Evolutionary conservation across 768 basidiomycete species (phyloP), one percentile per base, ranked within the genome.

Genomic region (Russula emetica): DNA sequence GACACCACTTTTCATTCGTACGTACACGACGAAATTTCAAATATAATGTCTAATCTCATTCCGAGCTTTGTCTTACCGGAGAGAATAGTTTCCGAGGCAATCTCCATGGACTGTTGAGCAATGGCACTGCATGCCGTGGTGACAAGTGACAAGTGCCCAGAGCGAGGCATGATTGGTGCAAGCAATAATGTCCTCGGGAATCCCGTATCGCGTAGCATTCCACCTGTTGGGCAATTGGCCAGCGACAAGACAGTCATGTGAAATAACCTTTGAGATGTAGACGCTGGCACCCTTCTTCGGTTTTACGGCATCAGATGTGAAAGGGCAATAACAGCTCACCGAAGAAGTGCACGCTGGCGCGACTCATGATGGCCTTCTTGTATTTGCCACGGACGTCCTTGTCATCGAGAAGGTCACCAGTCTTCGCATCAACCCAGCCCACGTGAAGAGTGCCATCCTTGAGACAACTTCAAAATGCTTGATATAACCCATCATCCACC

Each of bases 401-500:
- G 78, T 98, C 97, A 72, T 98, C 96, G 40, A 99, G 88, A 8
- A 97, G 94, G 67, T 98, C 95, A 50, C 79, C 83, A 16, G 89
- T 85, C 81, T 97, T 96, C 72, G 87, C 85, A 71, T 98, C 96
- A 55, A 98, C 94, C 97, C 97, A 99, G 38, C 97, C 97, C 69
- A 99, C 96, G 71, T 98, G 90, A 36, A 96, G 81, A 36, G 90
- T 84, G 50, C 93, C 94, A 69, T 90, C 85, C 78, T 96, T 94
- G 69, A 98, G 83, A 62, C 94, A 93, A 20, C 97, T 96, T 99
- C 92, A 76, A 98, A 96, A 79, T 99, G 94, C 76, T 95, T 97
- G 83, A 98, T 97, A 77, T 84, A 85, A 47, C 97, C 96, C 92
- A 95, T 98, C 76, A 98, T 87, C 95, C n/a, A n/a, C n/a, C n/a